Evolutionary conservation across 1,284 basidiomycete species (phyloP), one percentile per base, ranked within the genome.

Genomic region (Cryptococcus jaspeensis): DNA sequence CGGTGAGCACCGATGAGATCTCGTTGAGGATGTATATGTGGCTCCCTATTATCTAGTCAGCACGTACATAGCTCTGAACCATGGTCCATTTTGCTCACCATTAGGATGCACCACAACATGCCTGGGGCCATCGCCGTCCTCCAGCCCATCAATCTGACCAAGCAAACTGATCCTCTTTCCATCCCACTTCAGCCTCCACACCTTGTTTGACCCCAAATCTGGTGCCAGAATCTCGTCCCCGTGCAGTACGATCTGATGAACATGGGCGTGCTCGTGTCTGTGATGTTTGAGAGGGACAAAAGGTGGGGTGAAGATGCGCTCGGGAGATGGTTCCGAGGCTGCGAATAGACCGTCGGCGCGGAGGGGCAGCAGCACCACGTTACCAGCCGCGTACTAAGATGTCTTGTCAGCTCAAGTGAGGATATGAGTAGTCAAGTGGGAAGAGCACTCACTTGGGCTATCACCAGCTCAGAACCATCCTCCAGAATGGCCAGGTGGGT

Each of bases 11-110:
- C 2, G 59, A 56, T 8, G 61, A 61, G 6, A 65, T 37, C 54
- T 67, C 65, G 58, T 59, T 63, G 28, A 67, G 49, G n/a, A 58
- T 52, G 47, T 67, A 67, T 16, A 65, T 44, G 57, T 63, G 51
- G 3, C 45, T 43, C 39, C 55, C 57, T 63, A 32, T 15, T 36
- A 20, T 41, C 11, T 40, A 8, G 18, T 54, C 23, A 55, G 42
- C 32, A 35, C n/a, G 11, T 9, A 23, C 12, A 16, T 11, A 55
- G 22, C 5, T 43, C 9, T 32, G 23, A 37, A n/a, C 28, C 9
- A 32, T 32, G 28, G 28, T 32, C 5, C 23, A 41, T 36, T 16
- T 1, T 2, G 52, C 60, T 36, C 23, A 65, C 65, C 61, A n/a
- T 36, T 49, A 5, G 65, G 65, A 56, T 67, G 65, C 2, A 67